Evolutionary conservation across 2,329 filamentous ascomycete genomes (phyloP).

Genomic region (Colletotrichum sp.): DNA sequence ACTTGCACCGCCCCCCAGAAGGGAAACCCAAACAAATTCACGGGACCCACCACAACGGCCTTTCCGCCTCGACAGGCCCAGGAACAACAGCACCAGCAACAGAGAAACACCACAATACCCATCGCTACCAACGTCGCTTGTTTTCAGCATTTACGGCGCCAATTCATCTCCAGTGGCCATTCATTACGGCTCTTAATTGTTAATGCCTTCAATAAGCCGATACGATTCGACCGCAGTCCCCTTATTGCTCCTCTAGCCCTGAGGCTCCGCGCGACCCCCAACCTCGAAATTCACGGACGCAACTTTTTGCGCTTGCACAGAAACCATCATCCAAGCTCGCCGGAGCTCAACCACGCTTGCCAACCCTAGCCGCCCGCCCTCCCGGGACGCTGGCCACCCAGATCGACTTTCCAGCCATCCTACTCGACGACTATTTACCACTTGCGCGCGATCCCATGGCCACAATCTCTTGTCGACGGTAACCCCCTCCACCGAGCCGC

Average conservation of each 20-base stretch:
- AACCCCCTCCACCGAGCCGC: conserved; percentile 5
- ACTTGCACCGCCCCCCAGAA: neutral
- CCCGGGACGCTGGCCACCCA: neutral
- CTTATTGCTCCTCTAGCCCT: neutral
- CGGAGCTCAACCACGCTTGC: conserved; percentile 2
- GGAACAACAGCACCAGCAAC: neutral
- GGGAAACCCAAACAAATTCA: conserved; percentile 18
- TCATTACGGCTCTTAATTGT: conserved; percentile 4
- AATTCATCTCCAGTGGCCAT: neutral
- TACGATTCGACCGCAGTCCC: neutral
- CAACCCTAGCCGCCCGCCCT: neutral
- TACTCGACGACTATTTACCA: neutral
- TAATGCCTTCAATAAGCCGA: conserved; percentile 3
- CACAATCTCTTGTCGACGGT: conserved; percentile 15
- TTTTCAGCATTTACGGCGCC: neutral
- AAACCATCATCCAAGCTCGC: conserved; percentile 9
- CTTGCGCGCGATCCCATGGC: conserved; percentile 13
- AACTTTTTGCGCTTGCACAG: conserved; percentile 15
- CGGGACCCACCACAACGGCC: conserved; percentile 15
- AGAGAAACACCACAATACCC: neutral
- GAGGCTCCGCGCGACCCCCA: conserved; percentile 8
- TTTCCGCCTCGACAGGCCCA: conserved; percentile 7
- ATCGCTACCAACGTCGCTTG: neutral
- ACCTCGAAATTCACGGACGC: conserved; percentile 20
- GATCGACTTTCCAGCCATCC: conserved; percentile 4